Evolutionary conservation across 2,329 filamentous ascomycete species (phyloP).

Genomic region (Exophiala oligosperma): DNA sequence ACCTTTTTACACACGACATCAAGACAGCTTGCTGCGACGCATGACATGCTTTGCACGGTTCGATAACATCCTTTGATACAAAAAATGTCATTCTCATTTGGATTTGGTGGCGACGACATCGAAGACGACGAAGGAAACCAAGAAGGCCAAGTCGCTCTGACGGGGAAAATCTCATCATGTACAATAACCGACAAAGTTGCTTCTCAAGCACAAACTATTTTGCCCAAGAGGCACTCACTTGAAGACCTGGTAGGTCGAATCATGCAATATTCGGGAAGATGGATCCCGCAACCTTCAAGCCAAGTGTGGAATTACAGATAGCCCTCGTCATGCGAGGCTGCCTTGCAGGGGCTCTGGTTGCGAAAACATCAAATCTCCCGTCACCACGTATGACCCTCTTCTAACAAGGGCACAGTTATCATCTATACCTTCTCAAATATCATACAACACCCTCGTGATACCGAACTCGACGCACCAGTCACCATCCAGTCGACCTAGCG

Average conservation of each 20-base stretch:
- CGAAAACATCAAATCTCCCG: not conserved
- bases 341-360: not conserved
- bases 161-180: conserved; percentile 9
- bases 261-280: not conserved
- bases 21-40: too few relatives aligned
- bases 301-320: not conserved
- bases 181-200: conserved; percentile 11
- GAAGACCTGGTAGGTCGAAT: conserved; percentile 48
- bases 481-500: conserved; percentile 10
- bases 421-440: conserved; percentile 55
- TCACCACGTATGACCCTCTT: not conserved
- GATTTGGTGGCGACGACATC: conserved; percentile 61
- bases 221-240: conserved; percentile 45
- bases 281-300: not conserved
- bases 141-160: conserved; percentile 9
- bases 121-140: conserved; percentile 42
- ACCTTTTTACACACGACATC: not conserved
- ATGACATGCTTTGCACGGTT: too few relatives aligned
- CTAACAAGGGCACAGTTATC: conserved; percentile 13
- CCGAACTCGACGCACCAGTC: not conserved
- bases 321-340: not conserved
- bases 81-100: conserved; percentile 52
- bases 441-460: conserved; percentile 54
- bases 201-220: conserved; percentile 28
- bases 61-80: too few relatives aligned